Percentiles rank a stretch among this genome's conserved stretches.
phyloP scores from a whole-genome alignment of 179 eudicot species.

The Vitellaria paradoxa region DNA sequence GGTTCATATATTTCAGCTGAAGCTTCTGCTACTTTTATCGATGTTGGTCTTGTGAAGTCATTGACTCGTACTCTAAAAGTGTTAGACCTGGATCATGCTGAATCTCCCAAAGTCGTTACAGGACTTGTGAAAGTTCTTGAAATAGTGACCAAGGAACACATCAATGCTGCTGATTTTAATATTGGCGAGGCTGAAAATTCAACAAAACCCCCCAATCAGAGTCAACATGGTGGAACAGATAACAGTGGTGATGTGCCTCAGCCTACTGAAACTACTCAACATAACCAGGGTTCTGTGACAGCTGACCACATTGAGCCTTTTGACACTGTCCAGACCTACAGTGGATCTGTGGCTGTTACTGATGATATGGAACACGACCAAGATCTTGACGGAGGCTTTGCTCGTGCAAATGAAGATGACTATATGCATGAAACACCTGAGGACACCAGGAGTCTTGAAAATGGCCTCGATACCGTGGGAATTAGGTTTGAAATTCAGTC shows the following conservation, averaged over 20 bases:
- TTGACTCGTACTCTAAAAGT: constrained; percentile 73
- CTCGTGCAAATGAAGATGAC: constrained; percentile 73
- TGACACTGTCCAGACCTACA: constrained; percentile 43
- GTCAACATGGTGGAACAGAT: constrained; percentile 47
- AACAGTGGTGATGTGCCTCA: constrained; percentile 42
- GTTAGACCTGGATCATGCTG: constrained; percentile 82
- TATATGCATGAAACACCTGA: constrained; percentile 92
- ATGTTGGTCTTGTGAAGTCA: constrained; percentile 81
- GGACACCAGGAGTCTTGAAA: constrained; percentile 60
- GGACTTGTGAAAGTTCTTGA: constrained; percentile 88
- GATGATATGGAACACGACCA: constrained; percentile 99
- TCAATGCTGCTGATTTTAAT: constrained; percentile 55
- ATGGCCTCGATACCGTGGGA: constrained; percentile 59
- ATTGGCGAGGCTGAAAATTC: constrained; percentile 52
- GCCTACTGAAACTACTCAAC: constrained; percentile 52
- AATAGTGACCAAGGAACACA: constrained; percentile 94
- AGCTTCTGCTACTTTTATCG: constrained; percentile 92
- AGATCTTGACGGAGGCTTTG: constrained; percentile 72
- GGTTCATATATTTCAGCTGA: constrained; percentile 82
- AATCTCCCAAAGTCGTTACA: constrained; percentile 73
- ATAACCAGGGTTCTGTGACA: constrained; percentile 43
- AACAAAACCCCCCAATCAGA: constrained; percentile 55
- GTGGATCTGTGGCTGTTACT: constrained; percentile 81
- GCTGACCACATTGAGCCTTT: constrained; percentile 52
- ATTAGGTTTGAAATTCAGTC: constrained; percentile 83